A percentile compares a stretch with the other conserved stretches of the same genome.
Conservation (phyloP, 306 rosid genomes). For the Elaeagnus macrophylla region DNA sequence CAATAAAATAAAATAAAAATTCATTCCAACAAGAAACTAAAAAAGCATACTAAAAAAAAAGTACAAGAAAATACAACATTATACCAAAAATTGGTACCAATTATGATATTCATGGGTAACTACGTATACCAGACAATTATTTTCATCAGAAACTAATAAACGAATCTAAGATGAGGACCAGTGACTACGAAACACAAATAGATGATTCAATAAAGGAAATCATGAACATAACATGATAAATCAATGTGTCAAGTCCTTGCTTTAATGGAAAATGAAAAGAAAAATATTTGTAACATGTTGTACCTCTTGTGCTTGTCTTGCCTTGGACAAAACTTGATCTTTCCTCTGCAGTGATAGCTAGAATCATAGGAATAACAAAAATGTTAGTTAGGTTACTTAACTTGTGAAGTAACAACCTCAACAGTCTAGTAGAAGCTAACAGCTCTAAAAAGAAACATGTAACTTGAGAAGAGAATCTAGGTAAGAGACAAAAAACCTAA, state of each 20-base stretch:
- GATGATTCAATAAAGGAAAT: no score
- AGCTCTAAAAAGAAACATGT: background rate
- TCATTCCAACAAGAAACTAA: constrained; percentile 7
- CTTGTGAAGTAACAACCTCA: background rate
- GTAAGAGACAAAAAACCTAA: constrained; percentile 7
- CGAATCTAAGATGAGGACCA: no score
- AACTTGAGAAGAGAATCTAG: background rate
- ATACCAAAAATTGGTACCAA: no score
- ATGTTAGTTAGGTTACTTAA: background rate
- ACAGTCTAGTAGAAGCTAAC: no score
- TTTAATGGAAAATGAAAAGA: background rate
- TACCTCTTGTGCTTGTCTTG: constrained; percentile 74
- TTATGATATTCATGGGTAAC: no score
- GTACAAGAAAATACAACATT: no score
- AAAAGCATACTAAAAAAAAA: no score
- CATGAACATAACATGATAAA: background rate
- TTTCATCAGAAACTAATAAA: no score
- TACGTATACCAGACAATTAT: no score
- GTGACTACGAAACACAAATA: no score
- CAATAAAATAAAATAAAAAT: constrained; percentile 16
- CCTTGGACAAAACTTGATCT: constrained; percentile 58
- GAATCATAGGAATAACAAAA: constrained; percentile 4
- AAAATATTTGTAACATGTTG: background rate
- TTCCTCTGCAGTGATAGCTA: constrained; percentile 36
- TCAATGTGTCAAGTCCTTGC: background rate